Base-by-base conservation (phyloP, 352 stramenopile species). In the Phytophthora rubi region DNA sequence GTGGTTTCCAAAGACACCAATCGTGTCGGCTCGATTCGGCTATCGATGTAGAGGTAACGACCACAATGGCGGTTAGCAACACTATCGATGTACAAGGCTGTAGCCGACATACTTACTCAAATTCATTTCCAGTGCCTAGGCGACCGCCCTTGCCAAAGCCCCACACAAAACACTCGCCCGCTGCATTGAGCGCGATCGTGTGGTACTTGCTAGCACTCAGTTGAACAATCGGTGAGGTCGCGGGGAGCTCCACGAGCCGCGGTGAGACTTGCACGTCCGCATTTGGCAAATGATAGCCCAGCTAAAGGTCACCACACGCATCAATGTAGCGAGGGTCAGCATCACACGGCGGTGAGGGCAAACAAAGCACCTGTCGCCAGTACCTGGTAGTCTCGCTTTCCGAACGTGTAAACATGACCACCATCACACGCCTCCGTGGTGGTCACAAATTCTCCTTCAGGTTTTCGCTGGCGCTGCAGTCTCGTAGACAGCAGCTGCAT, bases 371-470 rank as follows among this genome's bases (percentile, higher is more conserved):
- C 16, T 45, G 8, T 47, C 48, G 21, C 30, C 13, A 35, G 33
- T 59, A 94, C 86, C 84, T 93, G 88, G 45, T 93, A 95, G 58
- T 95, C 88, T 44, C 84, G 81, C 76, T 94, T 95, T 59, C 88
- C 88, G 49, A 94, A 95, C 8, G 86, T 95, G 70, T 92, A 95
- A 16, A 95, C 82, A 53, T 88, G 75, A 0, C 85, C 87, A 7
- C 73, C 74, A 10, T 52, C 61, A 51, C 39, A 16, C 8, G 32
- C 16, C 15, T 62, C 23, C 13, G 53, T 47, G 10, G 67, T 32
- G 37, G 67, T 57, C 28, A 65, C 56, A 18, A 71, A 49, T 18
- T 56, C 37, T 62, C 71, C 47, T 10, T 51, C 37, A 18, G 64
- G 42, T 18, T 59, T 59, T 15, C 21, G 18, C 35, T 53, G 26